Percentiles rank a stretch among this genome's conserved stretches.
These are phyloP conservation scores for Suhomyces vadensis DNA, from an alignment of 805 yeast genomes.

Conservation along the genomic window DNA sequence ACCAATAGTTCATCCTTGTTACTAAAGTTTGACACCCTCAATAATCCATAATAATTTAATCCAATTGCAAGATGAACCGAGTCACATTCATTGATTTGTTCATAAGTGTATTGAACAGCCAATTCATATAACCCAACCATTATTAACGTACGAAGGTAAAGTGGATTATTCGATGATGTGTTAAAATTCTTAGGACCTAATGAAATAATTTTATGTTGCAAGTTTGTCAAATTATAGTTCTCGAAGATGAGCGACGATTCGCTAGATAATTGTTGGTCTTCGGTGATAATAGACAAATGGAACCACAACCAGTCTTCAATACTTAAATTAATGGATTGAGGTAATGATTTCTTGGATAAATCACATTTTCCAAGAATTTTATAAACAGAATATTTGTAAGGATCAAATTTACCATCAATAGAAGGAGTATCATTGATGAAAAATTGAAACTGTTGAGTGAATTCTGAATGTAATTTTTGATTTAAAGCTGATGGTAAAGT, in stretches of 20 bases:
- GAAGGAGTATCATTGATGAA: slow-evolving; percentile 41
- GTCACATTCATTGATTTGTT: slow-evolving; percentile 68
- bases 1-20: slow-evolving; percentile 38
- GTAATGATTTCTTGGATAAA: slow-evolving; percentile 62
- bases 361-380: slow-evolving; percentile 92
- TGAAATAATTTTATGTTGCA: slow-evolving; percentile 68
- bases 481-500: slow-evolving; percentile 65
- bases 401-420: slow-evolving; percentile 62
- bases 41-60: slow-evolving; percentile 68
- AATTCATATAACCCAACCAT: slow-evolving; percentile 79
- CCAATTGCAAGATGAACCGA: slow-evolving; percentile 89
- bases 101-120: slow-evolving; percentile 67
- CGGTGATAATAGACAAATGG: slow-evolving; percentile 75
- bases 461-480: slow-evolving; percentile 74
- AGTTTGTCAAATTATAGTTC: slow-evolving; percentile 67
- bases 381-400: slow-evolving; percentile 86
- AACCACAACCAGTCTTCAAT: slow-evolving; percentile 98
- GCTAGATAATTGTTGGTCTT: slow-evolving; percentile 29
- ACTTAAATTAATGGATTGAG: slow-evolving; percentile 68
- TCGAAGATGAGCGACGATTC: slow-evolving; percentile 60
- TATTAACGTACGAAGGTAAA: slow-evolving; percentile 72
- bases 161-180: slow-evolving; percentile 60
- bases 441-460: slow-evolving; percentile 76
- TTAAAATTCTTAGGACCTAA: slow-evolving; percentile 75
- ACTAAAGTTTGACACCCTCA: slow-evolving; percentile 47